These are phyloP conservation scores for Oryza longistaminata DNA, from an alignment of 176 grass and related monocot genomes.

Conservation along the genomic window DNA sequence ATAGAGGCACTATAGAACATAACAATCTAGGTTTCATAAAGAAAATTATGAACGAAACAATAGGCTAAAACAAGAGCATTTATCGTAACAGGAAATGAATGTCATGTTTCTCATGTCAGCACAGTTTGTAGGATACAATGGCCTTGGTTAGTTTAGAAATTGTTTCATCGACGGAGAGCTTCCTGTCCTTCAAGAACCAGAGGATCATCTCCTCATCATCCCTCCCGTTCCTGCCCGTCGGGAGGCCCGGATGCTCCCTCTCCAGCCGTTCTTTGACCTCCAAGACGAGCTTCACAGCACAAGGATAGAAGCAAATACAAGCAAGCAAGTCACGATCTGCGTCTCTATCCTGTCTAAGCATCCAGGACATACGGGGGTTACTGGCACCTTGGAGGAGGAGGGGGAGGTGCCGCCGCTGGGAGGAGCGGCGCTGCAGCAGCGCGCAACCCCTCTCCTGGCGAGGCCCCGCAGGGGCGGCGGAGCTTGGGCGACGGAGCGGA, in stretches of 20 bases:
- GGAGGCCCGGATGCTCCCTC: slow-evolving; percentile 61
- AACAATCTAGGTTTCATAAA: not conserved
- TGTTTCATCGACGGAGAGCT: slow-evolving; percentile 67
- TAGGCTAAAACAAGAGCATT: not conserved
- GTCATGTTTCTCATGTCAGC: not conserved
- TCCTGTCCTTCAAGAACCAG: slow-evolving; percentile 92
- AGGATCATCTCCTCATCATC: slow-evolving; percentile 90
- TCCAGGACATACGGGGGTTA: not conserved
- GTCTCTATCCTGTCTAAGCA: not conserved
- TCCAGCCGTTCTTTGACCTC: slow-evolving; percentile 73
- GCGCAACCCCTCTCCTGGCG: no score
- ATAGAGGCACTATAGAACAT: not conserved
- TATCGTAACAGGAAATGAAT: not conserved
- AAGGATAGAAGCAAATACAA: not conserved
- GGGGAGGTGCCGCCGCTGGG: no score
- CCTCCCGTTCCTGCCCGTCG: slow-evolving; percentile 68
- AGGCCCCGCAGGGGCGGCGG: no score
- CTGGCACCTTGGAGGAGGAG: no score
- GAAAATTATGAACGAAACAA: not conserved
- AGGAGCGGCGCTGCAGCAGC: no score
- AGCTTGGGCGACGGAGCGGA: no score
- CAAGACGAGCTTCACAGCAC: slow-evolving; percentile 65
- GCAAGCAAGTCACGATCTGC: not conserved
- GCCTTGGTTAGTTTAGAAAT: slow-evolving; percentile 69
- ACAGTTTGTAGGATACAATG: slow-evolving; percentile 65